These are phyloP conservation scores for Hanseniaspora vineae DNA, from an alignment of 805 yeast species.

Conservation along the genomic window DNA sequence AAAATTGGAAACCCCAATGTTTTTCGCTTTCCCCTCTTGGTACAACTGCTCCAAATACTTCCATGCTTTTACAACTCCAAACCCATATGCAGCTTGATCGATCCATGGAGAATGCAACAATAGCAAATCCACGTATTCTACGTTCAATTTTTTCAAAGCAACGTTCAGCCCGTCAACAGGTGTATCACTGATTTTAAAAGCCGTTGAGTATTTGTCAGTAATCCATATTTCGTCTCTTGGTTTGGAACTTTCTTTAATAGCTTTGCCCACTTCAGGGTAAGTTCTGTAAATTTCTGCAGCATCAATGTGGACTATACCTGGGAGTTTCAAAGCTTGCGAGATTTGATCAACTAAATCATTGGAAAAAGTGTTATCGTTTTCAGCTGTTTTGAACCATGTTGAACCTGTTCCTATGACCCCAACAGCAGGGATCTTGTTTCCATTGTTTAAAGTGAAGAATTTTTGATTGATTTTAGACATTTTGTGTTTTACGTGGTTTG, in stretches of 20 bases:
- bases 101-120: constrained; percentile 35
- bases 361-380: constrained; percentile 16
- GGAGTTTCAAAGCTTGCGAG: constrained; percentile 24
- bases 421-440: constrained; percentile 31
- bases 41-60: constrained; percentile 33
- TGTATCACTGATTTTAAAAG: constrained; percentile 14
- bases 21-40: constrained; percentile 41
- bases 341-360: constrained; percentile 16
- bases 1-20: constrained; percentile 53
- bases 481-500: background rate
- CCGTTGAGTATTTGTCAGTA: constrained; percentile 37
- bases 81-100: constrained; percentile 25
- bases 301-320: constrained; percentile 45
- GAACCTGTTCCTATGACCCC: constrained; percentile 51
- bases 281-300: constrained; percentile 47
- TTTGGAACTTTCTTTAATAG: constrained; percentile 25
- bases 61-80: constrained; percentile 39
- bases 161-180: constrained; percentile 31
- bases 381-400: constrained; percentile 33
- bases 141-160: constrained; percentile 27
- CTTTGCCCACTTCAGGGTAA: constrained; percentile 39
- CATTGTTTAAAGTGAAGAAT: constrained; percentile 23
- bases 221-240: constrained; percentile 39
- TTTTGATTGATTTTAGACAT: constrained; percentile 11
- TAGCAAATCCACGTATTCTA: constrained; percentile 40